Conservation (phyloP, 345 rosid genomes). For the Firmiana major region DNA sequence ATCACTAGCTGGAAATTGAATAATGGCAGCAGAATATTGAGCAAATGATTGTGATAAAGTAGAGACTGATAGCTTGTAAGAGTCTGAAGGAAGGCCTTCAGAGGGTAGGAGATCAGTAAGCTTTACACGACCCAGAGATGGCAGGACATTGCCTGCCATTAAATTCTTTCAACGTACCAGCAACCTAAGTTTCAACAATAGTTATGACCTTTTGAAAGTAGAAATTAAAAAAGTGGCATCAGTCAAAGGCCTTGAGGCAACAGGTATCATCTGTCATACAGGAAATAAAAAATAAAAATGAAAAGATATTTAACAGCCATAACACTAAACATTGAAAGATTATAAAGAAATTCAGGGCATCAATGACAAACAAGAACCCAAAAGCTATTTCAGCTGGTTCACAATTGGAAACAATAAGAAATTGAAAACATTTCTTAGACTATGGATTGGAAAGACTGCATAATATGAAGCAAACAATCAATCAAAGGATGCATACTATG, state of each 20-base stretch:
- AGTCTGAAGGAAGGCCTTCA: conserved; percentile 85
- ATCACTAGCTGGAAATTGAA: conserved; percentile 71
- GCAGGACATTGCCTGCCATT: conserved; percentile 90
- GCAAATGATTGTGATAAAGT: conserved; percentile 81
- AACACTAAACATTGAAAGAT: too few species aligned
- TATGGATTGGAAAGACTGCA: too few species aligned
- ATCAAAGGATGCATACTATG: too few species aligned
- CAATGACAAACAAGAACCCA: too few species aligned
- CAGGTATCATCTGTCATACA: neutral
- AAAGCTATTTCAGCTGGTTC: too few species aligned
- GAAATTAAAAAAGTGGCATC: neutral
- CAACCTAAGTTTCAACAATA: neutral
- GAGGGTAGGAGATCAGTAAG: conserved; percentile 67
- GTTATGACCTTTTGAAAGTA: neutral
- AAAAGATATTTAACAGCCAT: too few species aligned
- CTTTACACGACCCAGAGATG: conserved; percentile 81
- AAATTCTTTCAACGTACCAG: conserved; percentile 16
- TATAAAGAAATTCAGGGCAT: too few species aligned
- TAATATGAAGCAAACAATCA: too few species aligned
- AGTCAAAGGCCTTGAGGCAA: neutral
- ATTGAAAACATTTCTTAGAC: too few species aligned
- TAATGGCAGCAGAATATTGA: conserved; percentile 82
- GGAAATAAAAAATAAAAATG: neutral
- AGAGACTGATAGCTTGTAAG: conserved; percentile 69
- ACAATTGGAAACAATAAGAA: too few species aligned